Evolutionary conservation across 2,329 filamentous ascomycete species (phyloP), one percentile per base, ranked within the genome.

Genomic region (Coniochaeta prunicola): DNA sequence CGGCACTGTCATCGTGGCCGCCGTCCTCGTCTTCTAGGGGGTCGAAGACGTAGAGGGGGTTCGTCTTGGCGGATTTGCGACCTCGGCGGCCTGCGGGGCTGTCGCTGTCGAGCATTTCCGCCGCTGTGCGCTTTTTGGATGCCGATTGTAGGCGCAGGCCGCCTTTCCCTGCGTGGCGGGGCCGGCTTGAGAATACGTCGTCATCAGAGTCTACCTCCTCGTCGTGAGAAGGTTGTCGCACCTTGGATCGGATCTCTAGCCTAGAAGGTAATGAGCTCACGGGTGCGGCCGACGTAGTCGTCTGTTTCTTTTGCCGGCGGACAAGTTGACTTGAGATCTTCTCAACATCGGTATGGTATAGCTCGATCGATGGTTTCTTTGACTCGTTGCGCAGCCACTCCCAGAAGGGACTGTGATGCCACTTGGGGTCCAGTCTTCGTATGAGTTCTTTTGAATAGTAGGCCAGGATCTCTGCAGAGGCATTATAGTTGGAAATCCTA

Each of bases 371-470:
- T 1, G 70, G 67, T 1, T 68, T 34, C 4, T 67, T 50, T 0
- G 71, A 66, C 3, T 66, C 60, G 3, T 67, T 61, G 40, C 71
- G 61, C 0, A 81, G 67, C 67, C 70, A 77, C 1, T 59, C 13
- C 34, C 69, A 72, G 28, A 75, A 67, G 0, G 67, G 68, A 9
- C 69, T 69, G 0, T 59, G 58, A 3, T 65, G 62, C 64, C 74
- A 79, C 21, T 68, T 63, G 4, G 66, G 64, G 38, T 72, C 70
- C 1, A 80, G 66, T 3, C 61, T 62, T 2, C 66, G 58, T 1
- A 77, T 62, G 6, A 84, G 69, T 6, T 73, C 72, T 4, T 63
- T 63, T 1, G 78, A 72, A 57, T 79, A 77, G 60, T 78, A 81
- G 13, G 74, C 70, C 2, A 79, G 64, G 3, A 82, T 65, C 38